Evolutionary conservation across 2,329 filamentous ascomycete genomes (phyloP).

Genomic region (Scedosporium aurantiacum): DNA sequence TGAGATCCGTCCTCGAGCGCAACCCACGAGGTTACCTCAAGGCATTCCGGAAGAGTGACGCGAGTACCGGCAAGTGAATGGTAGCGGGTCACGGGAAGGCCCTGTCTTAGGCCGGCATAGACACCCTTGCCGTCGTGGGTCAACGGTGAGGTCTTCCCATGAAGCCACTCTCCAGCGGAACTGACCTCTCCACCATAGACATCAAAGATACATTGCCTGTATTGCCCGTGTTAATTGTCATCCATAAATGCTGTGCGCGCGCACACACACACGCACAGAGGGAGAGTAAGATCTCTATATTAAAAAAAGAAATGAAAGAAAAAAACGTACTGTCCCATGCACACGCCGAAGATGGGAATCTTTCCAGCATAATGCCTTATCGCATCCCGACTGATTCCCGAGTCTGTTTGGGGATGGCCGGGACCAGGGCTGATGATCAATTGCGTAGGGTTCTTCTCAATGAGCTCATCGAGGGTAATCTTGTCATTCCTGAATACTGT

Average conservation of each 20-base stretch:
- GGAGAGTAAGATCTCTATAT: not conserved
- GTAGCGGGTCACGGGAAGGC: slow-evolving; percentile 83
- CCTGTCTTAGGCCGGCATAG: slow-evolving; percentile 69
- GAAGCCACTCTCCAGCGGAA: slow-evolving; percentile 89
- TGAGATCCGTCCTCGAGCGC: slow-evolving; percentile 63
- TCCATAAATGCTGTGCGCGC: not conserved
- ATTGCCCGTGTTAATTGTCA: slow-evolving; percentile 6
- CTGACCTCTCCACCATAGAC: slow-evolving; percentile 85
- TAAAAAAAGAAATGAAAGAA: too few relatives aligned
- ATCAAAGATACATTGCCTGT: slow-evolving; percentile 86
- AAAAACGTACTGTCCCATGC: slow-evolving; percentile 83
- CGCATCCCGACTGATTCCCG: slow-evolving; percentile 84
- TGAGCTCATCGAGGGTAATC: slow-evolving; percentile 72
- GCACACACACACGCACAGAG: not conserved
- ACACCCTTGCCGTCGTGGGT: slow-evolving; percentile 87
- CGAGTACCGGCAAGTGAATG: slow-evolving; percentile 92
- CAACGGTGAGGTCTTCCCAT: slow-evolving; percentile 90
- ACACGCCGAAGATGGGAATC: slow-evolving; percentile 92
- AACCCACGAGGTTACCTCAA: slow-evolving; percentile 89
- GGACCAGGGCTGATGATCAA: slow-evolving; percentile 91
- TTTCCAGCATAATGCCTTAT: slow-evolving; percentile 89
- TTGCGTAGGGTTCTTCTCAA: slow-evolving; percentile 78
- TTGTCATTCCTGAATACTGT: slow-evolving; percentile 89
- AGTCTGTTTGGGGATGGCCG: slow-evolving; percentile 83
- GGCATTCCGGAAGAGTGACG: slow-evolving; percentile 68